These are phyloP conservation scores for Mortierella sp. DNA, from an alignment of 371 early-diverging fungal genomes.

Conservation along the genomic window DNA sequence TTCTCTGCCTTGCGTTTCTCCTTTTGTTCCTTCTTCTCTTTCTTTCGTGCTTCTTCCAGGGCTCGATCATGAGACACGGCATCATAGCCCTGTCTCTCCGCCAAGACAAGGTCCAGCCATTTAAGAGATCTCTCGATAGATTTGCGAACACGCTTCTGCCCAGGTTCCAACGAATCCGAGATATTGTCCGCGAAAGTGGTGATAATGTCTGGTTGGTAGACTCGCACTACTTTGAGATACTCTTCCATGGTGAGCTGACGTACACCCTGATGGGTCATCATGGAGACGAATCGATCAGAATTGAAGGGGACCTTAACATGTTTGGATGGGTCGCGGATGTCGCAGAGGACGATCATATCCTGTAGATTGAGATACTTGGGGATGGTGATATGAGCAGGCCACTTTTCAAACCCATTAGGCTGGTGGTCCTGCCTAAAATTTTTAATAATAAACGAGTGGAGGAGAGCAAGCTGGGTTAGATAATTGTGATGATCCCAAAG, in stretches of 20 bases:
- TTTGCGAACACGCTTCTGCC: slow-evolving; percentile 68
- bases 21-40: slow-evolving; percentile 26
- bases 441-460: too few relatives aligned
- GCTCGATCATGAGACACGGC: slow-evolving; percentile 25
- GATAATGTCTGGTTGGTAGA: slow-evolving; percentile 65
- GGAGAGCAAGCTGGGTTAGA: too few relatives aligned
- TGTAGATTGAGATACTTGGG: slow-evolving; percentile 66
- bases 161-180: slow-evolving; percentile 56
- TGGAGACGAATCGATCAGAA: slow-evolving; percentile 71
- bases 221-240: slow-evolving; percentile 59
- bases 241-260: slow-evolving; percentile 65
- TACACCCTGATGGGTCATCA: slow-evolving; percentile 75
- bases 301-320: slow-evolving; percentile 60
- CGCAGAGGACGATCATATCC: slow-evolving; percentile 66
- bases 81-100: slow-evolving; percentile 32
- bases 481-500: too few relatives aligned
- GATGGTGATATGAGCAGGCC: slow-evolving; percentile 56
- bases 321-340: slow-evolving; percentile 73
- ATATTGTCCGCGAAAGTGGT: slow-evolving; percentile 57
- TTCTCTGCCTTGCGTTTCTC: slow-evolving; percentile 5
- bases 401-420: slow-evolving; percentile 54
- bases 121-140: slow-evolving; percentile 74
- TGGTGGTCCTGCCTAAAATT: slow-evolving; percentile 39
- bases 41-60: slow-evolving; percentile 33
- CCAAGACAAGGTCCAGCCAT: slow-evolving; percentile 68